phyloP scores from a whole-genome alignment of 1,139 yeast genomes.

The Suhomyces taliae region DNA sequence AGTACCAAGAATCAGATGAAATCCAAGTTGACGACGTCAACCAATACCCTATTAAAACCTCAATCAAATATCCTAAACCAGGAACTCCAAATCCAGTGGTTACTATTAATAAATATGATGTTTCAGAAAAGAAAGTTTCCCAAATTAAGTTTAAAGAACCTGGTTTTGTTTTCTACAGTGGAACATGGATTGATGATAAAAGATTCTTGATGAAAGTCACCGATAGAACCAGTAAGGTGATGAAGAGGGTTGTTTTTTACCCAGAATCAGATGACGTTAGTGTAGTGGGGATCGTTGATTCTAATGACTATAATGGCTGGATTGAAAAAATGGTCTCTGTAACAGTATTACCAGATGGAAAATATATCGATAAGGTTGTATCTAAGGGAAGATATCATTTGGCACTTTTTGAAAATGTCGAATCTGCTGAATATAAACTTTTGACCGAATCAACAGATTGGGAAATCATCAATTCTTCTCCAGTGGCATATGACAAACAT shows the following conservation, averaged over 20 bases:
- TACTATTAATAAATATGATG: slow-evolving; percentile 44
- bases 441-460: slow-evolving; percentile 60
- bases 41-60: slow-evolving; percentile 54
- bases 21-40: slow-evolving; percentile 24
- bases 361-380: slow-evolving; percentile 76
- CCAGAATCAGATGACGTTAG: slow-evolving; percentile 26
- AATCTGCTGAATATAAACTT: slow-evolving; percentile 44
- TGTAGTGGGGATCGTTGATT: slow-evolving; percentile 29
- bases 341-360: slow-evolving; percentile 36
- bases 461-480: slow-evolving; percentile 65
- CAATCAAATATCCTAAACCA: slow-evolving; percentile 84
- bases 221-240: slow-evolving; percentile 65
- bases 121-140: slow-evolving; percentile 22
- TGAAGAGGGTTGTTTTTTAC: slow-evolving; percentile 57
- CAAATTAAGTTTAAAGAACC: slow-evolving; percentile 19
- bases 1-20: slow-evolving; percentile 21
- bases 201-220: slow-evolving; percentile 63
- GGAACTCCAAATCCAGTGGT: slow-evolving; percentile 74
- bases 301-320: slow-evolving; percentile 58
- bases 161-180: slow-evolving; percentile 63
- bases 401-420: slow-evolving; percentile 59
- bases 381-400: slow-evolving; percentile 66
- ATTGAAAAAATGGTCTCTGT: slow-evolving; percentile 44
- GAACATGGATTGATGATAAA: slow-evolving; percentile 61
- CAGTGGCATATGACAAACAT: slow-evolving; percentile 52